Evolutionary conservation across 345 rosid species (phyloP), one percentile per base, ranked within the genome.

Genomic region (Bruguiera gymnorhiza): DNA sequence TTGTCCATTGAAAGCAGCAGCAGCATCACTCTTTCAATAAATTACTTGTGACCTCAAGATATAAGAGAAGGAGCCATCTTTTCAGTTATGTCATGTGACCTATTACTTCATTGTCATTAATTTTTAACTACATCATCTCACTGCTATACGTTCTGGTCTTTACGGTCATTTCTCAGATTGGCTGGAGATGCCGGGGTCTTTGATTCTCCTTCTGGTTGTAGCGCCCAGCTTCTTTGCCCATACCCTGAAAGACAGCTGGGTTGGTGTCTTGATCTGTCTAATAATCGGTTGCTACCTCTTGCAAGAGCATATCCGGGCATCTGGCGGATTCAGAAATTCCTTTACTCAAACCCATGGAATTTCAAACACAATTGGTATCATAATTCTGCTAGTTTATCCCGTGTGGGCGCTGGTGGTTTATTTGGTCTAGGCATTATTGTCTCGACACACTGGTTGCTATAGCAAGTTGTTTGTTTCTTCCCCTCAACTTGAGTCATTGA

Each of bases 271-370:
- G 2, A 84, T 90, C 63, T 87, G 99, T 73, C 96, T 92, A 30
- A 0, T 79, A 60, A 89, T 95, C 2, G 98, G 88, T 32, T 92
- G 98, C 68, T 95, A 90, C 86, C 82, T 92, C 8, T 73, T 95
- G 68, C 99, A 95, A 75, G 92, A 95, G 73, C 97, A 95, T 82
- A 84, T 95, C 20, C 85, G 93, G 54, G 97, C 99, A 23, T 80
- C 98, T 4, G 99, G 92, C 13, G 99, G 99, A 59, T 86, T 95
- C 88, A 85, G 91, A 62, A 88, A 90, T 61, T 79, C 97, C 13
- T 86, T 95, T 48, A 92, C 91, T 7, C 85, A 82, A 50, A 66
- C 80, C 68, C 71, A 90, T 63, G 97, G 98, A 57, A 75, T 92
- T 69, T 90, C 98, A 65, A 95, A 90, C 81, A 92, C 94, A 0